Evolutionary conservation across 2,329 filamentous ascomycete species (phyloP).

Genomic region (Talaromyces verruculosus): DNA sequence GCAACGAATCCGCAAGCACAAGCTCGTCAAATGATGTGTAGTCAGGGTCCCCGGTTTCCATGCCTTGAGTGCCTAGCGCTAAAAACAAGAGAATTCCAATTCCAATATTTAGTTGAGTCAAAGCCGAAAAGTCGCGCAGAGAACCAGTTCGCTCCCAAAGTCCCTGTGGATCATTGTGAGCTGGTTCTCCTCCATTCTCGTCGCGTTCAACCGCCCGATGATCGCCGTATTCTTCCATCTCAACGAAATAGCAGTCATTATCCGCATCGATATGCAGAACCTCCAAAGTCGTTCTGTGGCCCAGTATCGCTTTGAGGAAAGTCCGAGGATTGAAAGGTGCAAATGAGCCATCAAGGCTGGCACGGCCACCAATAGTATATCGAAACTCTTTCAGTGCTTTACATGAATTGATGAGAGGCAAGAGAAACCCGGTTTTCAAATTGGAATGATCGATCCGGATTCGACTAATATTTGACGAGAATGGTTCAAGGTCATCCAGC

Average conservation of each 20-base stretch:
- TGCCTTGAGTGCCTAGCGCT: background rate
- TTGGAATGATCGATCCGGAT: constrained; percentile 24
- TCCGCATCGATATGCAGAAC: constrained; percentile 25
- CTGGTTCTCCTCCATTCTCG: background rate
- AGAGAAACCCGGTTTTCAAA: constrained; percentile 19
- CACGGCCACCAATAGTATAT: constrained; percentile 25
- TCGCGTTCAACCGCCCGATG: background rate
- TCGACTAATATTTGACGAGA: constrained; percentile 24
- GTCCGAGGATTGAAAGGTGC: constrained; percentile 22
- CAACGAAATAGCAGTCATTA: background rate
- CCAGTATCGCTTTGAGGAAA: constrained; percentile 24
- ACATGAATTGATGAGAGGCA: constrained; percentile 22
- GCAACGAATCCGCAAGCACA: constrained; percentile 13
- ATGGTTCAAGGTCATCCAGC: background rate
- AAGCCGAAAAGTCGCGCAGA: constrained; percentile 7
- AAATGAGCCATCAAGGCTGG: background rate
- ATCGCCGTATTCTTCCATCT: background rate
- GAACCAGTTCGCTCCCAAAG: constrained; percentile 16
- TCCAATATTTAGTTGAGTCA: constrained; percentile 6
- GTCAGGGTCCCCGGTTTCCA: background rate
- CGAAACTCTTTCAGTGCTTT: constrained; percentile 23
- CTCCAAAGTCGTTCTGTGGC: constrained; percentile 26
- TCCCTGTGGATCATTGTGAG: background rate
- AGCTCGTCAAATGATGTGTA: background rate
- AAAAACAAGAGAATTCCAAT: constrained; percentile 9